Percentiles rank a stretch among this genome's conserved stretches.
Evolutionary conservation across 2,329 filamentous ascomycete genomes (phyloP).

Genomic region (Tolypocladium nubicola): DNA sequence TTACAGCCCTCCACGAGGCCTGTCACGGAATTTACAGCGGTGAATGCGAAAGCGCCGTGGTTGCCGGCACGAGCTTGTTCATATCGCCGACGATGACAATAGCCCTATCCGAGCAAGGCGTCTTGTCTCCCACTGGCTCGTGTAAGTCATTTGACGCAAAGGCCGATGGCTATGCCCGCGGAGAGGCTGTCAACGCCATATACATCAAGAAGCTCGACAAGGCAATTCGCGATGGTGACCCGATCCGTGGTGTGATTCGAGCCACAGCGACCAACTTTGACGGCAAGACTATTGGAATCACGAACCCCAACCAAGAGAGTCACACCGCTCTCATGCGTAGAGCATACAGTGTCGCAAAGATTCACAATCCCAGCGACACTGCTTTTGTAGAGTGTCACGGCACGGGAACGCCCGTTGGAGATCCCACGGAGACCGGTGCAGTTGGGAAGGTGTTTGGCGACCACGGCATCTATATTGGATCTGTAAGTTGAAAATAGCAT

Average conservation of each 20-base stretch:
- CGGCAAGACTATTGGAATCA: conserved; percentile 29
- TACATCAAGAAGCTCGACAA: conserved; percentile 34
- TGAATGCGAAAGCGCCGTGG: conserved; percentile 16
- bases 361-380: conserved; percentile 14
- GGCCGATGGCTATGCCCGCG: conserved; percentile 40
- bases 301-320: conserved; percentile 22
- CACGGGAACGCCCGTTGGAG: conserved; percentile 27
- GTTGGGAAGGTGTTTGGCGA: conserved; percentile 18
- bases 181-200: conserved; percentile 34
- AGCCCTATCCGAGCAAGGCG: conserved; percentile 20
- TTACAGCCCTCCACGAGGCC: conserved; percentile 24
- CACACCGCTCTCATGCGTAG: conserved; percentile 22
- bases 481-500: conserved; percentile 7
- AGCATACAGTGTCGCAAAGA: conserved; percentile 17
- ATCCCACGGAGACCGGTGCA: conserved; percentile 23
- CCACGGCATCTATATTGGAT: conserved; percentile 16
- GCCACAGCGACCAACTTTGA: conserved; percentile 27
- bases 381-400: conserved; percentile 27
- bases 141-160: conserved; percentile 27
- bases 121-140: conserved; percentile 22
- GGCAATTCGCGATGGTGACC: conserved; percentile 35
- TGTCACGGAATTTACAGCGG: conserved; percentile 16
- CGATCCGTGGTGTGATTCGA: conserved; percentile 27
- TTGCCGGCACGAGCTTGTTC: conserved; percentile 20
- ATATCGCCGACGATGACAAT: conserved; percentile 13